Evolutionary conservation across 1,284 basidiomycete genomes (phyloP).

Genomic region (Trametes hirsuta): DNA sequence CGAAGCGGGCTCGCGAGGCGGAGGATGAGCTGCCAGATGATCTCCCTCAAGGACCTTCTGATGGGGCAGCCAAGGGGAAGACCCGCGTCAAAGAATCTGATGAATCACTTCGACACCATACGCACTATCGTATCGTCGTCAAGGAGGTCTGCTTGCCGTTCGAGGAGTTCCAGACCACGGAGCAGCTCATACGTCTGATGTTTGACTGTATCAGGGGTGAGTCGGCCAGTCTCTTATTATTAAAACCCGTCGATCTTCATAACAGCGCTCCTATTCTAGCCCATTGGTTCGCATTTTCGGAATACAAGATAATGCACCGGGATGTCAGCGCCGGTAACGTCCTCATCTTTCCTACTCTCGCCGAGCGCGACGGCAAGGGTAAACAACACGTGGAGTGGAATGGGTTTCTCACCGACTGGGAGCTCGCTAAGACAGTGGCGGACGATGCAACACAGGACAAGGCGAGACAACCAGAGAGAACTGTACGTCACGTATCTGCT

Average conservation of each 20-base stretch:
- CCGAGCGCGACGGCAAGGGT: neutral
- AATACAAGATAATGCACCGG: conserved; percentile 5
- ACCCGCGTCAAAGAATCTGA: neutral
- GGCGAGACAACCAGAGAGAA: neutral
- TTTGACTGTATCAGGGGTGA: neutral
- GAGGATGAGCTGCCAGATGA: neutral
- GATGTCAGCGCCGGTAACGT: conserved; percentile 20
- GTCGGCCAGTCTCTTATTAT: neutral
- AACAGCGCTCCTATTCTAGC: neutral
- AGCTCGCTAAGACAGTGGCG: conserved; percentile 4
- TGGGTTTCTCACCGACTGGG: conserved; percentile 17
- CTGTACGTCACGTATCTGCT: neutral
- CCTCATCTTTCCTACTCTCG: conserved; percentile 5
- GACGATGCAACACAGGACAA: neutral
- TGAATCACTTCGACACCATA: neutral
- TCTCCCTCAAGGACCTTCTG: too few relatives aligned
- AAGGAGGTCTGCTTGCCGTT: conserved; percentile 10
- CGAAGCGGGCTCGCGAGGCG: neutral
- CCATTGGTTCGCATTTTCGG: neutral
- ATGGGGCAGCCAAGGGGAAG: neutral
- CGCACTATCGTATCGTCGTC: conserved; percentile 15
- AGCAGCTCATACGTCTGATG: conserved; percentile 1
- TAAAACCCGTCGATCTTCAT: neutral
- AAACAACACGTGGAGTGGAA: neutral
- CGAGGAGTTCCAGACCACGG: neutral